Evolutionary conservation across 208 protist species (phyloP).

Genomic region (Angomonas ambiguus): DNA sequence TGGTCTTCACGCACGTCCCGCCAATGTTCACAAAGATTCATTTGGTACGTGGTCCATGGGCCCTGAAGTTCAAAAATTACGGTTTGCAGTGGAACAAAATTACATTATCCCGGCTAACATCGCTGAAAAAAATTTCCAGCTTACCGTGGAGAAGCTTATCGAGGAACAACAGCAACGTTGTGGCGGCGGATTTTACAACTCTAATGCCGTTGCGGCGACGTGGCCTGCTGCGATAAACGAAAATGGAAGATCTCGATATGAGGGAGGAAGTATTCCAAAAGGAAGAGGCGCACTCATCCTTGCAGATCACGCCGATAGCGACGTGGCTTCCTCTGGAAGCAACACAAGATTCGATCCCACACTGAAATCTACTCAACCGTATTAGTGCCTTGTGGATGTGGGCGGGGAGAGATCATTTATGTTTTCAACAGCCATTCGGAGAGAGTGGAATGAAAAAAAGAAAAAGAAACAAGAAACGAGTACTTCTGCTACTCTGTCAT

Average conservation of each 20-base stretch:
- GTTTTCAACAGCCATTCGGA: too few relatives aligned
- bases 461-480: too few relatives aligned
- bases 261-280: neutral
- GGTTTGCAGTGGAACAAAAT: constrained; percentile 28
- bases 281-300: too few relatives aligned
- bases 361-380: too few relatives aligned
- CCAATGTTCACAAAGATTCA: constrained; percentile 33
- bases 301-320: too few relatives aligned
- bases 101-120: constrained; percentile 36
- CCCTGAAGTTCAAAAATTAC: constrained; percentile 41
- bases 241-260: neutral
- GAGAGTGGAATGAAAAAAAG: too few relatives aligned
- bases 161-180: neutral
- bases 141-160: neutral
- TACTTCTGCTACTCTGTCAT: too few relatives aligned
- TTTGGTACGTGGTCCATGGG: constrained; percentile 44
- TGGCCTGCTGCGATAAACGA: neutral
- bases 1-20: constrained; percentile 36
- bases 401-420: too few relatives aligned
- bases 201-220: neutral
- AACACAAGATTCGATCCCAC: too few relatives aligned
- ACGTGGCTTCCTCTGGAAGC: too few relatives aligned
- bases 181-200: neutral
- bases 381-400: too few relatives aligned
- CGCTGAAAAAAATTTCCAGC: constrained; percentile 32